Evolutionary conservation across 192 early-diverging fungal species (phyloP).

Genomic region (Umbelopsis ramanniana): DNA sequence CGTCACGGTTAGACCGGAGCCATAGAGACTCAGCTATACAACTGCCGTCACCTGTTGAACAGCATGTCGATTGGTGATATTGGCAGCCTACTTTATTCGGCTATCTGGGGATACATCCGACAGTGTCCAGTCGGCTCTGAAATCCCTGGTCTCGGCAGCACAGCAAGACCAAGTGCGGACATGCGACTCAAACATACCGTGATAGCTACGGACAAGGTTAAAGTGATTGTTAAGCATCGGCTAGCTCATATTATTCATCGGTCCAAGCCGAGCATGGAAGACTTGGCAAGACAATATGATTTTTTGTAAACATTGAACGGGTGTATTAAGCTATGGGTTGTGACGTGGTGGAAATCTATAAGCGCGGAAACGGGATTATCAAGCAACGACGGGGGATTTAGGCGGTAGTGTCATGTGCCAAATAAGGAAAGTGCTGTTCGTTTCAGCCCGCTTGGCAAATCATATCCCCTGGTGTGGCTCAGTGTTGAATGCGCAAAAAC

Average conservation of each 20-base stretch:
- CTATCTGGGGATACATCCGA: background rate
- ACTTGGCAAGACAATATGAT: background rate
- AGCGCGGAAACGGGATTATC: no score
- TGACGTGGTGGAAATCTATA: no score
- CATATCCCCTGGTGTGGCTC: background rate
- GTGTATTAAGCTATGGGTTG: no score
- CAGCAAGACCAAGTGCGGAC: background rate
- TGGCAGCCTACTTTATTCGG: background rate
- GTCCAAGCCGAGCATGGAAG: background rate
- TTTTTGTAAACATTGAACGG: constrained; percentile 10
- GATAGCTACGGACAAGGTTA: constrained; percentile 9
- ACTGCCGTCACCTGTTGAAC: background rate
- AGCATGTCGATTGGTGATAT: background rate
- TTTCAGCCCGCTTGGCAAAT: no score
- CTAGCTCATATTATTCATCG: background rate
- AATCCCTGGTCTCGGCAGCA: constrained; percentile 7
- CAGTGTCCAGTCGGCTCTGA: constrained; percentile 19
- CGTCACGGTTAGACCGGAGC: constrained; percentile 9
- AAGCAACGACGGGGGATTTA: no score
- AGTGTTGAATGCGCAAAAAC: background rate
- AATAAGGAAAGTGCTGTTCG: no score
- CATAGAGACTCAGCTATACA: constrained; percentile 5
- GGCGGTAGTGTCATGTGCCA: no score
- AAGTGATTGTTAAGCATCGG: background rate
- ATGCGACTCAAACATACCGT: background rate